Evolutionary conservation across 1,284 basidiomycete species (phyloP), one percentile per base, ranked within the genome.

Genomic region (Cryptococcus jaspeensis): DNA sequence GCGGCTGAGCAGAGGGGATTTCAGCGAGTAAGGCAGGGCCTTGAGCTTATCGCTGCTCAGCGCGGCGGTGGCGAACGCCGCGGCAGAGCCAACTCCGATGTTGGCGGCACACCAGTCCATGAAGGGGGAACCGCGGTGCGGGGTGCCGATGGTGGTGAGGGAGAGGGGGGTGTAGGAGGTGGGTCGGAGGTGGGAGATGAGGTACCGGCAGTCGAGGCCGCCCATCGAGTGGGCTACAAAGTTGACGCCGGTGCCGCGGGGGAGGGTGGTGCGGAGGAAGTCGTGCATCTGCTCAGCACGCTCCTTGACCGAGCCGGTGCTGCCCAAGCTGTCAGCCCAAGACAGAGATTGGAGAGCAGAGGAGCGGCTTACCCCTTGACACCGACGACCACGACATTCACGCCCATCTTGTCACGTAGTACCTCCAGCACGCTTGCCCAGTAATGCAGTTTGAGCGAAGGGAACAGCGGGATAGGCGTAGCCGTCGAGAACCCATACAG

Each of bases 41-140:
- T 66, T 60, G 20, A 47, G 35, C 25, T 43, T 46, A 41, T 67
- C 58, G 42, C 61, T 64, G 9, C 58, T 56, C 25, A 62, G 48
- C 9, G 65, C 59, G 12, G 70, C 66, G 40, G 66, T 62, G 37
- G 65, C 65, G 11, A 61, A 60, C 13, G 67, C 58, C 50, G 69
- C 60, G 25, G 74, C 66, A 74, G 80, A 74, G 80, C 92, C 93
- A 23, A 95, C 84, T 3, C 93, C 92, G 61, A 95, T 88, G 67
- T 92, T 88, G 52, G 89, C 87, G 83, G 84, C 83, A 79, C 95
- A 98, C 95, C 95, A 99, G 78, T 98, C 93, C 96, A 99, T 99
- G 76, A 99, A 98, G 0, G 95, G 93, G 66, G 90, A 93, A 25
- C 95, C 95, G 25, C 90, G 84, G 76, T 99, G 96, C 16, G 96